phyloP scores from a whole-genome alignment of 192 early-diverging fungal species.

The Rhizophagus sp. region DNA sequence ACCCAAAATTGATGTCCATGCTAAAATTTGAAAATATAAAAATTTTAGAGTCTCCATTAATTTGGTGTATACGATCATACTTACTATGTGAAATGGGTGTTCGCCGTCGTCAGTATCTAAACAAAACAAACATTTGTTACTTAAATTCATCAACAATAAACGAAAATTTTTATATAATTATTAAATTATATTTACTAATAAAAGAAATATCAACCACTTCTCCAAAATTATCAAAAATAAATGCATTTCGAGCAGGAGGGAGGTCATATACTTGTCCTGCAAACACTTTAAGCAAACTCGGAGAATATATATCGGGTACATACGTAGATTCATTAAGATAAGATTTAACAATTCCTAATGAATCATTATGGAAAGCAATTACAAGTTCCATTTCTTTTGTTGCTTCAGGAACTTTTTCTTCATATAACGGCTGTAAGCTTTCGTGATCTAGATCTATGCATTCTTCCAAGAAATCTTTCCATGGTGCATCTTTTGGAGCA shows the following conservation, averaged over 20 bases:
- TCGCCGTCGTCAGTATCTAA: conserved; percentile 35
- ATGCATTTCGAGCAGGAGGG: conserved; percentile 21
- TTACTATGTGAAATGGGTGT: conserved; percentile 44
- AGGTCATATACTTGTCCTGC: conserved; percentile 23
- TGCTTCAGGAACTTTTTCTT: conserved; percentile 17
- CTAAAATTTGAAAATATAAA: conserved; percentile 34
- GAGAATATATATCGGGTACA: not conserved
- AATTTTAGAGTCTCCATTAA: not conserved
- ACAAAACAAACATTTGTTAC: not conserved
- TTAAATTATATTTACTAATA: not conserved
- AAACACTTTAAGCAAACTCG: not conserved
- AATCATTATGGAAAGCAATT: not conserved
- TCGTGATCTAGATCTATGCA: conserved; percentile 29
- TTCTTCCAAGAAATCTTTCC: not conserved
- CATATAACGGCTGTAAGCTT: conserved; percentile 38
- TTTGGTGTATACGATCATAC: not conserved
- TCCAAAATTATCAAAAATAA: conserved; percentile 13
- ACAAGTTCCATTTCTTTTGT: not conserved
- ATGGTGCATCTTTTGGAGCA: not conserved
- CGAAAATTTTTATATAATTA: not conserved
- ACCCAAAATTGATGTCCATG: conserved; percentile 51
- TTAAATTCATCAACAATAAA: not conserved
- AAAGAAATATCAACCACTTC: not conserved
- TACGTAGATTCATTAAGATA: not conserved
- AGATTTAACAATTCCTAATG: not conserved